A percentile compares a stretch with the other conserved stretches of the same genome.
These are phyloP conservation scores for Capsaspora owczarzaki DNA, from an alignment of 78 protist genomes.

Conservation along the genomic window DNA sequence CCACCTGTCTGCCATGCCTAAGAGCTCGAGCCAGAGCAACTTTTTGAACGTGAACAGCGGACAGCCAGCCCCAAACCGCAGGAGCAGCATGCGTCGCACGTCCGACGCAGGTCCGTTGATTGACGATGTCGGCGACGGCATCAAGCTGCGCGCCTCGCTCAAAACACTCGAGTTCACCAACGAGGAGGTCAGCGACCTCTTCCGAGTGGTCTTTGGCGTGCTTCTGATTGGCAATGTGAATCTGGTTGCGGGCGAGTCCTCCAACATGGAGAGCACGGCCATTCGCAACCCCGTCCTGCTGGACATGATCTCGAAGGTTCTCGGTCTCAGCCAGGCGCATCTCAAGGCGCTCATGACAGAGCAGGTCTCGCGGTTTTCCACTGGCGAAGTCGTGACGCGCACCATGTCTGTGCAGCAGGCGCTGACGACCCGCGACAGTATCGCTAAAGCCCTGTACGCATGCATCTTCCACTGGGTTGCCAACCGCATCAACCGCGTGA, in stretches of 20 bases:
- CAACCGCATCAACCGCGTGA: slow-evolving; percentile 5
- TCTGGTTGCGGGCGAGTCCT: too few species aligned
- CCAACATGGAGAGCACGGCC: neutral
- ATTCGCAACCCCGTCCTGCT: too few species aligned
- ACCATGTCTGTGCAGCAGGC: neutral
- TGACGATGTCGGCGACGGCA: slow-evolving; percentile 18
- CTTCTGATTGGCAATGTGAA: slow-evolving; percentile 55
- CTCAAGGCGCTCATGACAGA: too few species aligned
- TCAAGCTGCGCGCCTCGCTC: neutral
- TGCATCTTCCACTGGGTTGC: slow-evolving; percentile 9
- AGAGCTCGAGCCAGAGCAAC: too few species aligned
- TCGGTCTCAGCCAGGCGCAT: too few species aligned
- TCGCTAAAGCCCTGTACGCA: slow-evolving; percentile 21
- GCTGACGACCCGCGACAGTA: slow-evolving; percentile 1
- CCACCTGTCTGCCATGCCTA: too few species aligned
- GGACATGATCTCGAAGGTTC: too few species aligned
- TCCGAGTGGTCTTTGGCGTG: slow-evolving; percentile 34
- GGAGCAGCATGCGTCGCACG: neutral
- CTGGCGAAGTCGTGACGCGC: too few species aligned
- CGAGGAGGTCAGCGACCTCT: neutral
- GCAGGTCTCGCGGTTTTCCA: too few species aligned
- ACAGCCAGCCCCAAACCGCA: neutral
- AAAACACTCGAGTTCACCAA: neutral
- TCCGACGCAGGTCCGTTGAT: too few species aligned
- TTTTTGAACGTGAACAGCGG: slow-evolving; percentile 40